Evolutionary conservation across 108 stramenopile species (phyloP), one percentile per base, ranked within the genome.

Genomic region (Nannochloropsis oceanica): DNA sequence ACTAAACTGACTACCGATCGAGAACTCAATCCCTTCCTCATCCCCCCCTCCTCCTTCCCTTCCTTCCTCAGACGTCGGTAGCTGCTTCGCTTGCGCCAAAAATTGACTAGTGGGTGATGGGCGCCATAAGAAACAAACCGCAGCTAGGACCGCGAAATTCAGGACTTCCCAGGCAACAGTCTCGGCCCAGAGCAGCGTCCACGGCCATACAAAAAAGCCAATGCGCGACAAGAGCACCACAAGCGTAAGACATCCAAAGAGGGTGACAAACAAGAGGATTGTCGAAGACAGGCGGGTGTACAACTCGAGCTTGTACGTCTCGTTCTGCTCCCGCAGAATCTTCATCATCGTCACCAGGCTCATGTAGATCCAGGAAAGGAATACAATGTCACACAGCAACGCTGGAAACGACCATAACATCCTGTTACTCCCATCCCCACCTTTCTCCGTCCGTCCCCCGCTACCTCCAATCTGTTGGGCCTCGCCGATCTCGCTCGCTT

Each of bases 301-400:
- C 88, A 89, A 87, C 73, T 88, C 43, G 3, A 84, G 46, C 88
- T 89, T 89, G 81, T 89, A 87, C 10, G 89, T 88, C 85, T 89
- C 87, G 80, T 87, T 87, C 43, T 85, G 85, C 12, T 89, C 88
- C 13, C 27, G 87, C 0, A 89, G 25, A 44, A 85, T 44, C 42
- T 83, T 83, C 25, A 83, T 43, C 83, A 83, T 83, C 43, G 42
- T 26, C 25, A 25, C 42, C 50, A 85, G 84, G 44, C 79, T 25
- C 42, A 25, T 42, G 81, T 85, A 85, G 25, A 85, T 85, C 84
- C 84, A 85, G 27, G 81, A 81, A 24, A 85, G 80, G n/a, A 79
- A 85, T 8, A 85, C 42, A 27, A 85, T 81, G 12, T 85, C 84
- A 24, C 80, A 81, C 27, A 85, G 12, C 50, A 85, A 42, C 18